Conservation (phyloP, 2,329 filamentous ascomycete genomes). For the Venturia aucupariae region DNA sequence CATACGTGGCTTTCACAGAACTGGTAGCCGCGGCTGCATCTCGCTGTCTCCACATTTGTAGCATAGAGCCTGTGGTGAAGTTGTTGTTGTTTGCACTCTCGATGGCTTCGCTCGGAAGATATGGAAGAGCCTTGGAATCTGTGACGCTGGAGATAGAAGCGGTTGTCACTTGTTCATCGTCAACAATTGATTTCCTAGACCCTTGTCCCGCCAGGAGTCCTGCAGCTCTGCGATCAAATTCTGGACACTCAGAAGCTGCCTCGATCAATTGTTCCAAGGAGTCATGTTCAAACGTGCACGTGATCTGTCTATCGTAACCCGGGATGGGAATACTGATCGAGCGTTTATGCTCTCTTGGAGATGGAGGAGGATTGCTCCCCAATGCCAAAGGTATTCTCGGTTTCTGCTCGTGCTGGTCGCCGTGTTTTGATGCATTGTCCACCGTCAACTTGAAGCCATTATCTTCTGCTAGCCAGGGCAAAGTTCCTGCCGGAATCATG, state of each 20-base stretch:
- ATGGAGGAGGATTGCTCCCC: neutral
- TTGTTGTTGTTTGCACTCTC: neutral
- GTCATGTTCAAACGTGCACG: neutral
- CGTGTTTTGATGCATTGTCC: neutral
- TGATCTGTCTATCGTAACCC: neutral
- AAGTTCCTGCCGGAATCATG: neutral
- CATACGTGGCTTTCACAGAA: neutral
- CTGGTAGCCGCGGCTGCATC: neutral
- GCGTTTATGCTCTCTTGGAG: neutral
- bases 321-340: neutral
- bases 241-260: neutral
- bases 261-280: neutral
- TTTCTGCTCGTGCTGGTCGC: neutral
- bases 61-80: neutral
- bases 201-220: conserved; percentile 4
- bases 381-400: neutral
- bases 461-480: neutral
- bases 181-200: neutral
- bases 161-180: neutral
- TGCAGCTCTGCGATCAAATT: neutral
- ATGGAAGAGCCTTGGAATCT: neutral
- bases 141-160: neutral
- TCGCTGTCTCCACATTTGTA: conserved; percentile 1
- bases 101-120: neutral
- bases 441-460: neutral